A percentile compares a stretch with the other conserved stretches of the same genome.
Conservation (phyloP, 2,329 filamentous ascomycete species). For the Celoporthe dispersa region DNA sequence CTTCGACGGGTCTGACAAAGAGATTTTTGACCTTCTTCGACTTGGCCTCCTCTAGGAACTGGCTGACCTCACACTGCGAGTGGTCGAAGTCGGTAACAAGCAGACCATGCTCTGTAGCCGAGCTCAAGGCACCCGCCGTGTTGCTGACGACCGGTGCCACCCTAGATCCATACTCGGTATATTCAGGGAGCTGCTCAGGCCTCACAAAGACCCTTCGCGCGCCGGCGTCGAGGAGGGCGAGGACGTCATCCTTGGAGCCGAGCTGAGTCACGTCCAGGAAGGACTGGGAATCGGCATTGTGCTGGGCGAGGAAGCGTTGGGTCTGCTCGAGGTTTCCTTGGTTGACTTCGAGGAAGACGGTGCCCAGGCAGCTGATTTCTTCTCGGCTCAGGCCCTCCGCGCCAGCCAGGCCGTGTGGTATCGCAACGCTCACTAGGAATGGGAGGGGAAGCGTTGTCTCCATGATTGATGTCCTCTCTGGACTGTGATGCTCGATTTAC, state of each 20-base stretch:
- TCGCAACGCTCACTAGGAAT: slow-evolving; percentile 63
- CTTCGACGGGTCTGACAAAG: slow-evolving; percentile 56
- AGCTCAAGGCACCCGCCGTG: slow-evolving; percentile 33
- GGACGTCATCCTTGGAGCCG: slow-evolving; percentile 70
- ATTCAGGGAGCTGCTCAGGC: slow-evolving; percentile 66
- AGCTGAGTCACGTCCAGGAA: slow-evolving; percentile 80
- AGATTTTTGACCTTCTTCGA: slow-evolving; percentile 51
- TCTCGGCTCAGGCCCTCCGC: slow-evolving; percentile 58
- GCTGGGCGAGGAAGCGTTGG: slow-evolving; percentile 51
- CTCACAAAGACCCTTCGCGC: slow-evolving; percentile 84
- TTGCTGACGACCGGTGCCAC: slow-evolving; percentile 56
- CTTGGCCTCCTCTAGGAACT: slow-evolving; percentile 51
- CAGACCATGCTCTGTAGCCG: slow-evolving; percentile 51
- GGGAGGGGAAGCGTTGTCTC: slow-evolving; percentile 68
- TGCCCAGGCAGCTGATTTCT: slow-evolving; percentile 63
- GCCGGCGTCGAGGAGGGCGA: slow-evolving; percentile 82
- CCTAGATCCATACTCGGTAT: slow-evolving; percentile 59
- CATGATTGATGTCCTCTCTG: slow-evolving; percentile 47
- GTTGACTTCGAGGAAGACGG: slow-evolving; percentile 60
- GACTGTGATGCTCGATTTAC: not conserved
- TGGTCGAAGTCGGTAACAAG: slow-evolving; percentile 58
- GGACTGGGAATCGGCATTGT: slow-evolving; percentile 60
- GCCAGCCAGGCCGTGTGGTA: slow-evolving; percentile 51
- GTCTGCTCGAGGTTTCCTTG: slow-evolving; percentile 47
- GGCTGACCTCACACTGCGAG: slow-evolving; percentile 44